Evolutionary conservation across 1,284 basidiomycete genomes (phyloP).

Genomic region (Leccinum pseudoinsigne): DNA sequence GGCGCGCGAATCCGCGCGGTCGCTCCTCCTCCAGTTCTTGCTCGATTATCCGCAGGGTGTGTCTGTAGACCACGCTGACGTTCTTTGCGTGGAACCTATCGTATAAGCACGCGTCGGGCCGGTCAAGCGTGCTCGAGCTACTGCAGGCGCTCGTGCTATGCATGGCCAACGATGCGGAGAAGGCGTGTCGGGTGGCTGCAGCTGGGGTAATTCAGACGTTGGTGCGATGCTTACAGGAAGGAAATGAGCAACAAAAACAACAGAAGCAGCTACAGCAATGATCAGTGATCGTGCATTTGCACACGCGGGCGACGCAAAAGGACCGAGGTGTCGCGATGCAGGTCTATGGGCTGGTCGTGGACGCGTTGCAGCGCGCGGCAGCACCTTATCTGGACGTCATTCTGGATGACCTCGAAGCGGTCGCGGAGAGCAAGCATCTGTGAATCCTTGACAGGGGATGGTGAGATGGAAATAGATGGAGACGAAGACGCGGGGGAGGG

Average conservation of each 20-base stretch:
- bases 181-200: slow-evolving; percentile 88
- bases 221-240: slow-evolving; percentile 67
- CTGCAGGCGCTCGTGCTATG: slow-evolving; percentile 89
- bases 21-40: slow-evolving; percentile 91
- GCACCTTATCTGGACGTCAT: slow-evolving; percentile 51
- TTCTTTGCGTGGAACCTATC: slow-evolving; percentile 95
- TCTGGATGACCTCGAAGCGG: slow-evolving; percentile 56
- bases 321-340: slow-evolving; percentile 72
- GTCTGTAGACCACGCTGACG: slow-evolving; percentile 85
- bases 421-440: slow-evolving; percentile 49
- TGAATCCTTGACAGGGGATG: slow-evolving; percentile 29
- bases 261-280: slow-evolving; percentile 29
- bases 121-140: slow-evolving; percentile 91
- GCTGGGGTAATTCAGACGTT: slow-evolving; percentile 81
- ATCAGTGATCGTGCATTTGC: slow-evolving; percentile 66
- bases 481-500: slow-evolving; percentile 34
- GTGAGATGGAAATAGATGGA: slow-evolving; percentile 42
- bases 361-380: slow-evolving; percentile 55
- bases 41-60: slow-evolving; percentile 98
- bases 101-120: slow-evolving; percentile 90
- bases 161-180: slow-evolving; percentile 91
- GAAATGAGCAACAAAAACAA: slow-evolving; percentile 46
- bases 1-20: slow-evolving; percentile 87
- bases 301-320: slow-evolving; percentile 77
- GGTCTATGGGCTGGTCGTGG: slow-evolving; percentile 75